Base-by-base conservation (phyloP, 2,329 filamentous ascomycete genomes). In the Colletotrichum incanum region DNA sequence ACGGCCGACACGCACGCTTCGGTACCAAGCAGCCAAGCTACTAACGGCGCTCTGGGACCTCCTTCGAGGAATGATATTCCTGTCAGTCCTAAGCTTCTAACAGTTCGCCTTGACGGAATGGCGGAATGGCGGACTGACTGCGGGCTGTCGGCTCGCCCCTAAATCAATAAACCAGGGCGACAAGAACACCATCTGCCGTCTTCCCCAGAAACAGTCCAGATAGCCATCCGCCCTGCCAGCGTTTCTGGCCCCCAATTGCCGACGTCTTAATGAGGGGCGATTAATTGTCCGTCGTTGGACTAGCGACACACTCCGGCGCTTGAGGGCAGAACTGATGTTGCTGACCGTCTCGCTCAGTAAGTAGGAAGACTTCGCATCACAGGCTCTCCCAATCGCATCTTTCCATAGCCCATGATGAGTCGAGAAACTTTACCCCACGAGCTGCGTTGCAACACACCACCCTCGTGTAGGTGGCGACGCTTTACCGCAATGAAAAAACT, bases 201-300 rank as follows among this genome's bases (percentile, higher is more conserved):
- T 55, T 55, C 65, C 41, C 55, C 62, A 54, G 23, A 71, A 28
- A 60, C 4, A 28, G 20, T 34, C 45, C 59, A 52, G 50, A 43
- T 18, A 47, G 45, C 56, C 50, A 8, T 50, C 41, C 49, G 23
- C n/a, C 12, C 37, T 34, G 23, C 8, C 41, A 34, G 59, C 14
- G 7, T 34, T 52, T 31, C 8, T 41, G 49, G 49, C 64, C 47
- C 26, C 18, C 64, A 71, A 71, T n/a, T 67, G 68, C 64, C 68
- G 64, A 28, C 14, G 34, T 61, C 63, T 56, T 67, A 50, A n/a
- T 34, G 20, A 50, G 45, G 37, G 47, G 37, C 26, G 9, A 50
- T 43, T 67, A 26, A 67, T 67, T 56, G 39, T 55, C 41, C 55
- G 31, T 45, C 16, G 28, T 28, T 37, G 41, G 26, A 34, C 47